phyloP scores from a whole-genome alignment of 169 alveolate species.

The Eimeria acervulina region DNA sequence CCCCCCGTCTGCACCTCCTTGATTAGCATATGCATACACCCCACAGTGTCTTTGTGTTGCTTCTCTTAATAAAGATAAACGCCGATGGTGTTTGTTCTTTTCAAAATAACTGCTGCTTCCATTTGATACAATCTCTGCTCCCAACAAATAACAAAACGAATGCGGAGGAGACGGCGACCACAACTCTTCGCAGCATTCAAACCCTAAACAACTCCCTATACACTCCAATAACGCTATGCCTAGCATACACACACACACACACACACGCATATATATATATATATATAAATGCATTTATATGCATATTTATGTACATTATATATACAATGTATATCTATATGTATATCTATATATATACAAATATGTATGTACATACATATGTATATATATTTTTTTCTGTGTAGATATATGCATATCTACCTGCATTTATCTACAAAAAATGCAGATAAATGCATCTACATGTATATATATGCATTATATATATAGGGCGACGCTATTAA shows the following conservation, averaged over 20 bases:
- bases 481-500: no score
- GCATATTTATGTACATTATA: no score
- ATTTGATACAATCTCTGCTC: conserved; percentile 92
- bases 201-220: conserved; percentile 84
- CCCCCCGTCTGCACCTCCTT: conserved; percentile 94
- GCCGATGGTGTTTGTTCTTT: conserved; percentile 84
- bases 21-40: conserved; percentile 91
- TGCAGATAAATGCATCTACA: no score
- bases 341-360: no score
- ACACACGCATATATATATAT: no score
- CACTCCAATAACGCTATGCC: conserved; percentile 78
- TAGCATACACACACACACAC: background rate
- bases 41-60: conserved; percentile 90
- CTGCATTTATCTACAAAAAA: no score
- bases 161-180: conserved; percentile 92
- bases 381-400: no score
- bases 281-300: background rate
- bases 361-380: no score
- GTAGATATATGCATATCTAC: no score
- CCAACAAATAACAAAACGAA: conserved; percentile 81
- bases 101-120: conserved; percentile 91
- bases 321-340: no score
- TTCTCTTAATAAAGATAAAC: conserved; percentile 84
- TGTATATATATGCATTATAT: no score
- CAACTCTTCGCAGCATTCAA: conserved; percentile 94